phyloP scores from a whole-genome alignment of 805 yeast species.

The Candida hungchunana region DNA sequence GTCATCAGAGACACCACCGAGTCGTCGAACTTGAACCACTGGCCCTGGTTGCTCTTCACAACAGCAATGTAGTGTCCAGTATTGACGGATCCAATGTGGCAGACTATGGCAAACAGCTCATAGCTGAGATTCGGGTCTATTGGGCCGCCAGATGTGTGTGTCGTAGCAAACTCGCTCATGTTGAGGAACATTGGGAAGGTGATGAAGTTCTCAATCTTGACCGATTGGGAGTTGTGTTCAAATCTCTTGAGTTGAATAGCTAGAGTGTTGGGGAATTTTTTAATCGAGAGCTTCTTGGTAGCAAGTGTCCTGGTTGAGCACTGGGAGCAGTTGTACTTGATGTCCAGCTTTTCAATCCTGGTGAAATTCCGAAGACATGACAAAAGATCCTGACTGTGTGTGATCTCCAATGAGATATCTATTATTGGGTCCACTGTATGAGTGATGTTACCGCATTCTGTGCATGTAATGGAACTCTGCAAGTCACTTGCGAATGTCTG shows the following conservation, averaged over 20 bases:
- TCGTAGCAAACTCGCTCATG: slow-evolving; percentile 53
- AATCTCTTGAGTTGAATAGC: slow-evolving; percentile 79
- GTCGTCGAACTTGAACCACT: slow-evolving; percentile 93
- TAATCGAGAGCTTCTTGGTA: slow-evolving; percentile 64
- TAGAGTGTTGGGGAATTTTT: slow-evolving; percentile 69
- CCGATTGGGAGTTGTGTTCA: slow-evolving; percentile 34
- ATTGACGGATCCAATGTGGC: slow-evolving; percentile 89
- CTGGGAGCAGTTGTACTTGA: slow-evolving; percentile 60
- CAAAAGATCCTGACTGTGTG: slow-evolving; percentile 40
- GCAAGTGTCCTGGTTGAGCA: slow-evolving; percentile 66
- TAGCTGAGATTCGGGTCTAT: slow-evolving; percentile 45
- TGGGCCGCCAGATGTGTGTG: slow-evolving; percentile 17
- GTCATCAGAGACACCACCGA: slow-evolving; percentile 67
- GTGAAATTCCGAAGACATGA: slow-evolving; percentile 79
- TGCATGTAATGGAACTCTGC: slow-evolving; percentile 74
- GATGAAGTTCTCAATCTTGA: slow-evolving; percentile 75
- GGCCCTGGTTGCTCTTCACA: slow-evolving; percentile 64
- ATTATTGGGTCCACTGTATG: slow-evolving; percentile 81
- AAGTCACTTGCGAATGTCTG: slow-evolving; percentile 78
- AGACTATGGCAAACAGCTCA: slow-evolving; percentile 82
- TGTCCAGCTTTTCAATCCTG: slow-evolving; percentile 69
- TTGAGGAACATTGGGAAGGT: slow-evolving; percentile 70
- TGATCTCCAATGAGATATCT: slow-evolving; percentile 80
- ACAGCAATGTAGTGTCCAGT: slow-evolving; percentile 92
- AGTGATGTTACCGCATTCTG: slow-evolving; percentile 53